Evolutionary conservation across 2,329 filamentous ascomycete genomes (phyloP), one percentile per base, ranked within the genome.

Genomic region (Aspergillus neoniger): DNA sequence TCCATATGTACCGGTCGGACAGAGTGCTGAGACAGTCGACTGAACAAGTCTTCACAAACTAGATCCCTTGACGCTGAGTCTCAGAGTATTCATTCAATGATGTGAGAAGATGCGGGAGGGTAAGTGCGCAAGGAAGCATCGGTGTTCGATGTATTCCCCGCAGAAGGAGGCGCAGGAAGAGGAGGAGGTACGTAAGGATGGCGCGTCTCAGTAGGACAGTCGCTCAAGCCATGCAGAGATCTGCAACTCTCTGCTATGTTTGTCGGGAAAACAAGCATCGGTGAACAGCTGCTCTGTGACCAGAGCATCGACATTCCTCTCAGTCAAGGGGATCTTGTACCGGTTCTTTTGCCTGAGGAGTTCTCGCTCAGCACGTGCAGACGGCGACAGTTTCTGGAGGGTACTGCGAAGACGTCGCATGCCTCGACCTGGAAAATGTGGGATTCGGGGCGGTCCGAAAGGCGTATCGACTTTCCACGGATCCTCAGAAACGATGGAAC

Each of bases 171-270:
- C 2, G 10, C 28, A 6, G 12, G 30, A 32, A 28, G 47, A 7
- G 5, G 15, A 50, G 28, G n/a, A 30, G 17, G 14, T 14, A 25
- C 12, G 17, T 39, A 39, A 53, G 17, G 19, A 39, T 21, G 19
- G 25, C 19, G 75, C 83, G 67, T 76, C 23, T 55, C 88, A 88
- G 91, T 88, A 76, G 86, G 85, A 75, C 89, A 88, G 63, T 80
- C 84, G 76, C 83, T 84, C 81, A 89, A 93, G 76, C 91, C 91
- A 83, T 86, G 89, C 76, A 84, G 87, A 78, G 91, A 94, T 68
- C 79, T 83, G 82, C 89, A 92, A 69, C 81, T 88, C 75, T 83
- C 85, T 67, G 77, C 79, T 69, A 80, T 80, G 66, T 67, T 81
- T 77, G 85, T 88, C 60, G 79, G 77, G 64, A 81, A 86, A 69